Conservation (phyloP, 805 yeast species). For the Kuraishia hungarica region DNA sequence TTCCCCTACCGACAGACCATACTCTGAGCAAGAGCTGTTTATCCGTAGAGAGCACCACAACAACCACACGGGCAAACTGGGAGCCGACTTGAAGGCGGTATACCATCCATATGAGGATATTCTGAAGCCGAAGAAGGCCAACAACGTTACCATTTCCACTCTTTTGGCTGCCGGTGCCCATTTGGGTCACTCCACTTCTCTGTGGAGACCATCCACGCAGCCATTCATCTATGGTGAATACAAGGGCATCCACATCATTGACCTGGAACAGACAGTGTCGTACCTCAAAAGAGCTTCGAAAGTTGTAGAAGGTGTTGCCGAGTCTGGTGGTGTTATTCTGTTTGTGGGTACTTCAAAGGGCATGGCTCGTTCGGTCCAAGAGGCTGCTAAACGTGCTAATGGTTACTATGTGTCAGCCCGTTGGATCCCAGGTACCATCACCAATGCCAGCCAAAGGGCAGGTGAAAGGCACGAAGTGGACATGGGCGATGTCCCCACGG, state of each 20-base stretch:
- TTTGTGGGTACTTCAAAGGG: constrained; percentile 81
- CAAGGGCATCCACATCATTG: constrained; percentile 86
- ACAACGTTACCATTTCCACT: constrained; percentile 56
- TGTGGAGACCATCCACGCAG: constrained; percentile 75
- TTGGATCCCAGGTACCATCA: constrained; percentile 94
- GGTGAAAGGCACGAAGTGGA: constrained; percentile 73
- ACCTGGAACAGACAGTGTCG: constrained; percentile 73
- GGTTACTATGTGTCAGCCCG: constrained; percentile 78
- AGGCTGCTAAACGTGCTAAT: constrained; percentile 67
- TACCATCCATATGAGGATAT: constrained; percentile 66
- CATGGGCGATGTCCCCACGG: constrained; percentile 60
- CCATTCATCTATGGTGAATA: constrained; percentile 84
- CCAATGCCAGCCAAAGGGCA: constrained; percentile 50
- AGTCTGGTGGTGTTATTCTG: constrained; percentile 71
- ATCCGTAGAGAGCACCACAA: constrained; percentile 65
- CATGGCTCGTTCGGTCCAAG: constrained; percentile 64
- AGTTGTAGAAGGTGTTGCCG: constrained; percentile 76
- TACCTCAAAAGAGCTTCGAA: constrained; percentile 75
- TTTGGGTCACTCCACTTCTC: constrained; percentile 79
- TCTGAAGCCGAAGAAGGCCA: constrained; percentile 44
- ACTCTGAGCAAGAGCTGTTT: constrained; percentile 68
- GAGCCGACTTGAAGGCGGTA: constrained; percentile 54
- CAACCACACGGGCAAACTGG: constrained; percentile 44
- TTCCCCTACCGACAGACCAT: constrained; percentile 28
- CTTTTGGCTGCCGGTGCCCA: constrained; percentile 91